Base-by-base conservation (phyloP, 768 basidiomycete genomes). In the Trametes cubensis region DNA sequence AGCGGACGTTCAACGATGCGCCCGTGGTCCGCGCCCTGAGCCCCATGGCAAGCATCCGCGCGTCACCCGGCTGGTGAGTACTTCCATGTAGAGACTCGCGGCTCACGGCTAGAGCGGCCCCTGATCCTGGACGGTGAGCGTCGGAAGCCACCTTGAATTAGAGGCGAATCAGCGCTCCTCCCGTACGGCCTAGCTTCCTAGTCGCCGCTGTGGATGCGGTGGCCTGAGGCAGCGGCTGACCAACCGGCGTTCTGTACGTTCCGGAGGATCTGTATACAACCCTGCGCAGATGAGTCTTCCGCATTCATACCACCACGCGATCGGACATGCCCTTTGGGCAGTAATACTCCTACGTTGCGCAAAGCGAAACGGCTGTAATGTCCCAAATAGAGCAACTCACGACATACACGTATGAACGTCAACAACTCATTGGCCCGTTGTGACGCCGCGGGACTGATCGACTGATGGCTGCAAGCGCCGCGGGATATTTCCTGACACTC, bases 401-500 rank as follows among this genome's bases (percentile, higher is more conserved):
- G 34, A 34, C 10, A 17, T 21, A 4, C 45, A 30, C 28, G 47
- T 13, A 45, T 38, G 44, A 21, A 28, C 28, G n/a, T 7, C 55
- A 38, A 56, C 55, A 34, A 47, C 55, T 46, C 30, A 46, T 46
- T 45, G 55, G 47, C 47, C 44, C 4, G 20, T 7, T 20, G 14
- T 15, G 30, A 21, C 44, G 26, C n/a, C 55, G 45, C 44, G 44
- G 44, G 28, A 45, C n/a, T 39, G 28, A 17, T 34, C 26, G 20
- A n/a, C 21, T 18, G 52, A 54, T 46, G 44, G 15, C 23, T 18
- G 25, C 48, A 28, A 30, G 45, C 44, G 28, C 44, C 44, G 55
- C 55, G 25, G 55, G 18, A 46, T 26, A 28, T 46, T 46, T 45
- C 55, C 44, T 56, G n/a, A 56, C 28, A 56, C 55, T 56, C 55